A percentile compares a stretch with the other conserved stretches of the same genome.
These are phyloP conservation scores for Plasmodium vinckei DNA, from an alignment of 169 alveolate genomes.

Conservation along the genomic window DNA sequence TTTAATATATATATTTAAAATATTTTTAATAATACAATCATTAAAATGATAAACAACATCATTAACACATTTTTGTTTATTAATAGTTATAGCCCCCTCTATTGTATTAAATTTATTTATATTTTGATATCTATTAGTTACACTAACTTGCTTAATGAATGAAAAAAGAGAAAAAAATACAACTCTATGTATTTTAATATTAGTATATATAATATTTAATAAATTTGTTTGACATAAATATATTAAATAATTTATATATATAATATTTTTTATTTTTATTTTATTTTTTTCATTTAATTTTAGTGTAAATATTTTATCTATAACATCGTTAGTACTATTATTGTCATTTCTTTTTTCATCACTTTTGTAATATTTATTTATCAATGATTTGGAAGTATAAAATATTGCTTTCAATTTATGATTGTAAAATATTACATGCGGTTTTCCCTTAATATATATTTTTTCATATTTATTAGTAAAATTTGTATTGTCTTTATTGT, in stretches of 20 bases:
- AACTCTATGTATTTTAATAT: slow-evolving; percentile 4
- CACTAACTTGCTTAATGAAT: not conserved
- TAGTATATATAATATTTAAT: slow-evolving; percentile 8
- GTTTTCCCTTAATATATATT: slow-evolving; percentile 61
- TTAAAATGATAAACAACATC: not conserved
- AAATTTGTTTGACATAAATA: slow-evolving; percentile 28
- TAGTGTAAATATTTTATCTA: slow-evolving; percentile 2
- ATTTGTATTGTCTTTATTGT: not conserved
- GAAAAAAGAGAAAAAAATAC: slow-evolving; percentile 31
- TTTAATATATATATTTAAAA: slow-evolving; percentile 22
- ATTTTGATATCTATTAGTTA: not conserved
- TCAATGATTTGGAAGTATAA: not conserved
- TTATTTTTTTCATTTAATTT: not conserved
- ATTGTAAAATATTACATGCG: slow-evolving; percentile 21
- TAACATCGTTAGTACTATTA: not conserved
- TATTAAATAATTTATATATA: slow-evolving; percentile 19
- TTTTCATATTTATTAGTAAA: not conserved
- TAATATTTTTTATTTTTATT: not conserved
- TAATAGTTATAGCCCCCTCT: too few relatives aligned
- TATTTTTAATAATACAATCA: slow-evolving; percentile 4
- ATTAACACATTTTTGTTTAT: not conserved
- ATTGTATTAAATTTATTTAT: not conserved
- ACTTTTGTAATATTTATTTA: not conserved
- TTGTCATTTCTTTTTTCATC: not conserved
- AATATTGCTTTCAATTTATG: slow-evolving; percentile 4